Conservation (phyloP, 1,284 basidiomycete species). For the Apiotrichum siamense region DNA sequence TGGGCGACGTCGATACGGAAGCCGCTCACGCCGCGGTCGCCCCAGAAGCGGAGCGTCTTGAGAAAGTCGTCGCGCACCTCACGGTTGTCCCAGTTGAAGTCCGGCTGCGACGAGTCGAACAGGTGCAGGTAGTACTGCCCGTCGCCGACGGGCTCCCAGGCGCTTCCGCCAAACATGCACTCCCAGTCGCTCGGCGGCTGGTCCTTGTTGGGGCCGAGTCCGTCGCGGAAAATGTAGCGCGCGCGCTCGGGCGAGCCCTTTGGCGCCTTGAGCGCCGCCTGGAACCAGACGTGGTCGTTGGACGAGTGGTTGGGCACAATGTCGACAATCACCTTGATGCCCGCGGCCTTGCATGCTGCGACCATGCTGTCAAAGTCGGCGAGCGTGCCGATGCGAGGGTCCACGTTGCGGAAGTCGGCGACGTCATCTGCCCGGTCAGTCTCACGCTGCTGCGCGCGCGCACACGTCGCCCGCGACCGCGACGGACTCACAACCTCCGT, state of each 20-base stretch:
- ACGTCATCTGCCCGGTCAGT: constrained; percentile 51
- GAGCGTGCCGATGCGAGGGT: constrained; percentile 67
- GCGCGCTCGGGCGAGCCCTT: constrained; percentile 59
- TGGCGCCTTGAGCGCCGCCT: constrained; percentile 55
- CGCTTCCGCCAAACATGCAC: constrained; percentile 62
- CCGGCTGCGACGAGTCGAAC: constrained; percentile 65
- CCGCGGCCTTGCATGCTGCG: constrained; percentile 56
- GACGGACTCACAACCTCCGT: constrained; percentile 57
- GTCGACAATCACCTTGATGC: constrained; percentile 72
- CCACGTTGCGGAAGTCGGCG: constrained; percentile 67
- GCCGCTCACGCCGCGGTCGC: constrained; percentile 65
- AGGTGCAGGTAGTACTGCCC: constrained; percentile 69
- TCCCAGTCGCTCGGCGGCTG: constrained; percentile 69
- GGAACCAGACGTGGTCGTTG: constrained; percentile 72
- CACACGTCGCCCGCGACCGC: neutral
- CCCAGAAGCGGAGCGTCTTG: constrained; percentile 67
- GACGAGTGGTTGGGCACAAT: constrained; percentile 76
- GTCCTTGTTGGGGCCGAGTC: constrained; percentile 48
- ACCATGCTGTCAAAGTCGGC: constrained; percentile 64
- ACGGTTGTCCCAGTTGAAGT: constrained; percentile 70
- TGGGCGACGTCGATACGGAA: constrained; percentile 53
- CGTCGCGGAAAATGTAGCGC: constrained; percentile 70
- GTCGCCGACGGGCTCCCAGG: constrained; percentile 65
- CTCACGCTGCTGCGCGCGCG: neutral
- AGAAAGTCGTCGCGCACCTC: constrained; percentile 59